A percentile compares a stretch with the other conserved stretches of the same genome.
These are phyloP conservation scores for Pseudocercospora vitis DNA, from an alignment of 2,329 filamentous ascomycete genomes.

Conservation along the genomic window DNA sequence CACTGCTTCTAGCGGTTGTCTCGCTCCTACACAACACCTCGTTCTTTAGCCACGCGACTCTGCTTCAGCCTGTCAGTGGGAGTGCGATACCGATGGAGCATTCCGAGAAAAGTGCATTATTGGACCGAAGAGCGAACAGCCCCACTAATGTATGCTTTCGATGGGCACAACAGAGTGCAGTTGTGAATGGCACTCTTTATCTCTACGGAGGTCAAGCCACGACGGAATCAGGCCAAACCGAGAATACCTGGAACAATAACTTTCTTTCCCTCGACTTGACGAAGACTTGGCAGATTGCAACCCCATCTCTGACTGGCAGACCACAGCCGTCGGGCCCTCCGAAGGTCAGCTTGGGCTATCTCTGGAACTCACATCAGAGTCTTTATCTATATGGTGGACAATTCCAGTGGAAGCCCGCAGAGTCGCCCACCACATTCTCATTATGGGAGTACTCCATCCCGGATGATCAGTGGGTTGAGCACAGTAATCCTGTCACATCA, in stretches of 20 bases:
- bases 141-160: constrained; percentile 61
- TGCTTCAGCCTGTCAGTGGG: constrained; percentile 35
- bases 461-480: constrained; percentile 61
- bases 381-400: constrained; percentile 74
- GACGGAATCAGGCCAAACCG: constrained; percentile 56
- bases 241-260: constrained; percentile 73
- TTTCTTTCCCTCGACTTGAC: constrained; percentile 72
- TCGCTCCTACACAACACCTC: constrained; percentile 32
- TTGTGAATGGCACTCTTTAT: constrained; percentile 74
- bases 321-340: constrained; percentile 68
- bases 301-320: constrained; percentile 63
- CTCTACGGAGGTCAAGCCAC: constrained; percentile 72
- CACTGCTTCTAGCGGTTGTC: constrained; percentile 32
- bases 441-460: constrained; percentile 70
- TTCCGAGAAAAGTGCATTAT: constrained; percentile 13
- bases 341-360: constrained; percentile 68
- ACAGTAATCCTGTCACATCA: constrained; percentile 61
- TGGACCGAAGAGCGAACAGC: constrained; percentile 38
- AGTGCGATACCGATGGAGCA: constrained; percentile 29
- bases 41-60: constrained; percentile 25
- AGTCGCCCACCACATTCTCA: constrained; percentile 59
- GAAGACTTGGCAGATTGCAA: constrained; percentile 67
- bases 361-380: constrained; percentile 71
- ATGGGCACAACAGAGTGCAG: constrained; percentile 66
- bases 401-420: constrained; percentile 64